Base-by-base conservation (phyloP, 1,139 yeast genomes). In the Candida tropicalis region DNA sequence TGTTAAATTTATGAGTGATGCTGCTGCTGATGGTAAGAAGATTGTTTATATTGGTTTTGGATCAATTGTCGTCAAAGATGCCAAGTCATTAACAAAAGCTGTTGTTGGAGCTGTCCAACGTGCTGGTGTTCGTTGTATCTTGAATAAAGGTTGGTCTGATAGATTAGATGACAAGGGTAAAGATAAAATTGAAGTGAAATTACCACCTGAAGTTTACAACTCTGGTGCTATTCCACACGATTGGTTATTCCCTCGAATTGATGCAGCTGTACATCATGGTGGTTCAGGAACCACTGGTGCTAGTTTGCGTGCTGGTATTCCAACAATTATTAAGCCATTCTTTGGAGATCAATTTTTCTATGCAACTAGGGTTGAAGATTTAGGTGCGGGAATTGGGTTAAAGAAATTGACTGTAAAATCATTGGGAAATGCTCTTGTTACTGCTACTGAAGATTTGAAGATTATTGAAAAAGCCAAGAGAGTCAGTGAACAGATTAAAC, bases 281-380 rank as follows among this genome's bases (percentile, higher is more conserved):
- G 99, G 99, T 0, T 86, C 96, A 0, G 99, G 99, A 1, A 89
- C 98, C 0, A 90, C 98, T 0, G 99, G 99, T 9, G 97, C 97
- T 0, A 78, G 95, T 2, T 62, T 91, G 44, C 68, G 93, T 48
- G 87, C 89, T 8, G 99, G 98, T 0, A 60, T 87, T 25, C 97
- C 98, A 0, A 88, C 96, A 0, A 78, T 91, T 32, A 82, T 91
- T 53, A 91, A 91, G 60, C 98, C 99, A 2, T 91, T 93, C 58
- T 91, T 91, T 63, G 99, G 97, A 0, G 99, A 91, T 62, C 99
- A 91, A 62, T 90, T 87, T 61, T 91, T 91, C 60, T 91, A 87
- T 62, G 97, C 96, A 0, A 72, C 79, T 22, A 73, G 97, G 47
- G 83, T 93, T 5, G 96, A 89, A 55, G 97, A 90, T 50, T 70